Evolutionary conservation across 306 rosid genomes (phyloP), one percentile per base, ranked within the genome.

Genomic region (Urtica urens): DNA sequence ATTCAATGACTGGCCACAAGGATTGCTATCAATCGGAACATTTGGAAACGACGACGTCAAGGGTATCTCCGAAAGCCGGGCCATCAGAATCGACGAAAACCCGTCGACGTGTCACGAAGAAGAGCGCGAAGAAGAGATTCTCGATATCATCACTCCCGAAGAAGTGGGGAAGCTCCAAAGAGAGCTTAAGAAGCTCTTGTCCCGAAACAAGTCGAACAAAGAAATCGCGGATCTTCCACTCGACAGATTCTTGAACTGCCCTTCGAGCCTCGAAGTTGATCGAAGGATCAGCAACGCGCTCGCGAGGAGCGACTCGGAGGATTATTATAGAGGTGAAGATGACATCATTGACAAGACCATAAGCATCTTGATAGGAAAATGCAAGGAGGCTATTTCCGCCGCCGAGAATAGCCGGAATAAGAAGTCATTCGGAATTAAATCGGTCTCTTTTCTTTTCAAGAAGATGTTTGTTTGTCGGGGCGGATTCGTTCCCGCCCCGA

Each of bases 241-340:
- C 63, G 95, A 92, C 52, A 82, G 96, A 68, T 92, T 92, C 63
- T 85, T 92, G 35, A 92, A 92, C 35, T 92, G 95, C 65, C 99
- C 99, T 3, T 92, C 99, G 42, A 92, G 92, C 72, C 68, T 92
- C 78, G 96, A 92, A 70, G 94, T 92, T 6, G 95, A 85, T 61
- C 62, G 93, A 58, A 74, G 93, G 65, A 75, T 68, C 48, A 85
- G 96, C 53, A 85, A 67, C 34, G 71, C 74, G 0, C 72, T 81
- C 51, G 67, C 69, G 71, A 20, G 50, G 2, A 69, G 47, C 16
- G 73, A 71, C 40, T 61, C 80, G 14, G 83, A 59, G 2, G 75
- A 69, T 43, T 24, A 33, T 29, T n/a, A n/a, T n/a, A 73, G 22
- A 13, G 38, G 58, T 53, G 92, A 84, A 35, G 90, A 81, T 54